These are phyloP conservation scores for Hura crepitans DNA, from an alignment of 441 rosid genomes.

Conservation along the genomic window DNA sequence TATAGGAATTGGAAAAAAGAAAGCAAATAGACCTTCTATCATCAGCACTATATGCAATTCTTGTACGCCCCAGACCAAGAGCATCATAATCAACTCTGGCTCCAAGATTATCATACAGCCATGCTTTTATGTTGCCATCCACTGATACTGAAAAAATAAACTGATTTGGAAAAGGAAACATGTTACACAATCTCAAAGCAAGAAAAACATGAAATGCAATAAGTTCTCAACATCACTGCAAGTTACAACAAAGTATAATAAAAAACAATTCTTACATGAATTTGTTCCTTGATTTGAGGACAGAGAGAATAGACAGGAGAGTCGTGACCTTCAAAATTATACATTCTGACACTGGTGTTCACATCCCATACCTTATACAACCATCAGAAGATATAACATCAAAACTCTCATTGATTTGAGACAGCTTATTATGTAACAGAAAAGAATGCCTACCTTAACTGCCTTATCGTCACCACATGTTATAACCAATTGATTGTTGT, in stretches of 20 bases:
- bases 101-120: constrained; percentile 48
- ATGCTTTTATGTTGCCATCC: constrained; percentile 53
- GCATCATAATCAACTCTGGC: constrained; percentile 49
- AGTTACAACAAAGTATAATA: not conserved
- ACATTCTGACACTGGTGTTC: constrained; percentile 32
- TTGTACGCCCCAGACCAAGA: constrained; percentile 47
- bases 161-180: constrained; percentile 26
- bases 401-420: not conserved
- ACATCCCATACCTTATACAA: constrained; percentile 48
- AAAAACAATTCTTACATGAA: constrained; percentile 35
- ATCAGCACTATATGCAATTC: constrained; percentile 50
- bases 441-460: constrained; percentile 40
- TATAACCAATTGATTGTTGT: constrained; percentile 35
- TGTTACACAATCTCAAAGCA: not conserved
- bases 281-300: constrained; percentile 36
- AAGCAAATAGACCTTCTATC: constrained; percentile 33
- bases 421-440: not conserved
- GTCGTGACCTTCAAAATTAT: constrained; percentile 51
- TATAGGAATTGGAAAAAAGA: constrained; percentile 11
- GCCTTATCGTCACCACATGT: constrained; percentile 61
- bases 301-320: constrained; percentile 54
- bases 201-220: not conserved
- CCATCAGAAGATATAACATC: constrained; percentile 8
- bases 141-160: constrained; percentile 52
- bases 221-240: constrained; percentile 9